Conservation (phyloP, 495 filamentous ascomycete genomes). For the Xylaria flabelliformis region DNA sequence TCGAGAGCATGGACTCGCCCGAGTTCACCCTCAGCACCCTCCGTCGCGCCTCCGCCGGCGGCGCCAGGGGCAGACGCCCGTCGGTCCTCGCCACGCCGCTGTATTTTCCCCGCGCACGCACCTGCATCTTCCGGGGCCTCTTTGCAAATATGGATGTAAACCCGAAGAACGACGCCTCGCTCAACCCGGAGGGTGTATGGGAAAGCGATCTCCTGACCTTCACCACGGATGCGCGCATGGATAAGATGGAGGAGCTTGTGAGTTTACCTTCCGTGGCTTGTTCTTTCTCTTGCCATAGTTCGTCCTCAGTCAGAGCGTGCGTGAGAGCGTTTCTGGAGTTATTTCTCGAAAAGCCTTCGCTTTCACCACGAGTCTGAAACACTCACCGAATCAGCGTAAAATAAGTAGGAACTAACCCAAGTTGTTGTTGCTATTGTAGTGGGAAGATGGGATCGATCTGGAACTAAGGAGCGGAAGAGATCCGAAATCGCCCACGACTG, state of each 20-base stretch:
- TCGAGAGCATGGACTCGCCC: slow-evolving; percentile 63
- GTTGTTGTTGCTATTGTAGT: slow-evolving; percentile 10
- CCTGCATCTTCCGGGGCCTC: slow-evolving; percentile 79
- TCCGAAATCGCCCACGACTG: slow-evolving; percentile 25
- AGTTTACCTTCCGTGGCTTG: not conserved
- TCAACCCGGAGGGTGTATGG: slow-evolving; percentile 67
- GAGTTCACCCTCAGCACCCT: slow-evolving; percentile 78
- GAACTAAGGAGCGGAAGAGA: slow-evolving; percentile 17
- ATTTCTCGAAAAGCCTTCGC: not conserved
- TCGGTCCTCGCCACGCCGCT: slow-evolving; percentile 21
- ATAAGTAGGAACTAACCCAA: not conserved
- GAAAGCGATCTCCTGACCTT: slow-evolving; percentile 79
- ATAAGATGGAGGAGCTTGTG: slow-evolving; percentile 76
- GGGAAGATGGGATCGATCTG: slow-evolving; percentile 29
- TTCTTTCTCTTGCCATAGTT: not conserved
- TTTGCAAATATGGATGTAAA: slow-evolving; percentile 74
- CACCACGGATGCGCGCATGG: slow-evolving; percentile 87
- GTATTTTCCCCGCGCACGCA: slow-evolving; percentile 53
- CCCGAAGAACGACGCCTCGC: slow-evolving; percentile 62
- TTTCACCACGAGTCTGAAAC: not conserved
- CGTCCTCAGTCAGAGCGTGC: not conserved
- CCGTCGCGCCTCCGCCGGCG: slow-evolving; percentile 44
- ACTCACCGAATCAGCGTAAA: not conserved
- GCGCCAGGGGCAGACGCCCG: slow-evolving; percentile 4
- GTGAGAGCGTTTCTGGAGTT: not conserved